A percentile compares a stretch with the other conserved stretches of the same genome.
phyloP scores from a whole-genome alignment of 2,329 filamentous ascomycete species.

The Fusarium sp. region DNA sequence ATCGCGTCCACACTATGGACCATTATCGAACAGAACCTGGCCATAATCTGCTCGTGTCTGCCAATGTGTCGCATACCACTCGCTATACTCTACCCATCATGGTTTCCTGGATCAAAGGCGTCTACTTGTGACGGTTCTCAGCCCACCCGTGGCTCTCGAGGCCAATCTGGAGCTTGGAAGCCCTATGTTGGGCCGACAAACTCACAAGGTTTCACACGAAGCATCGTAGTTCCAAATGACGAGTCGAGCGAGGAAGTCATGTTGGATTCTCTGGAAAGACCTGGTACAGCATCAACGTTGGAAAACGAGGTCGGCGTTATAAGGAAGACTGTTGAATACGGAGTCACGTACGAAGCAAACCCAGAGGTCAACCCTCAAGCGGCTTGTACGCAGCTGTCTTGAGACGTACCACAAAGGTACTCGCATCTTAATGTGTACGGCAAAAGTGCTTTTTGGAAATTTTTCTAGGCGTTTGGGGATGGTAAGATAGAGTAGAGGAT shows the following conservation, averaged over 20 bases:
- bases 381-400: background rate
- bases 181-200: conserved; percentile 49
- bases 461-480: background rate
- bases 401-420: background rate
- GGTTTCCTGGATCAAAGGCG: conserved; percentile 43
- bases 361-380: conserved; percentile 9
- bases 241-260: conserved; percentile 53
- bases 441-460: background rate
- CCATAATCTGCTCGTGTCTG: conserved; percentile 54
- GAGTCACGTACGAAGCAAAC: conserved; percentile 49
- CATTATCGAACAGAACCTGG: conserved; percentile 54
- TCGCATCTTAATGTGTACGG: background rate
- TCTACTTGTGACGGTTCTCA: conserved; percentile 8
- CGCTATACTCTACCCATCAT: conserved; percentile 50
- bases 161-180: conserved; percentile 45
- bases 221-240: conserved; percentile 43
- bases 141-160: conserved; percentile 12
- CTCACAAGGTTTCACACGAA: conserved; percentile 44
- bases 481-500: background rate
- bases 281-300: conserved; percentile 12
- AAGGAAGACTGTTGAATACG: conserved; percentile 52
- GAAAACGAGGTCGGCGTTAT: conserved; percentile 44
- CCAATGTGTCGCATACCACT: conserved; percentile 56
- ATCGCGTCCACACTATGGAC: conserved; percentile 54
- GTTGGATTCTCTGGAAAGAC: conserved; percentile 40